Percentiles rank a stretch among this genome's conserved stretches.
These are phyloP conservation scores for Postia placenta DNA, from an alignment of 768 basidiomycete species.

Conservation along the genomic window DNA sequence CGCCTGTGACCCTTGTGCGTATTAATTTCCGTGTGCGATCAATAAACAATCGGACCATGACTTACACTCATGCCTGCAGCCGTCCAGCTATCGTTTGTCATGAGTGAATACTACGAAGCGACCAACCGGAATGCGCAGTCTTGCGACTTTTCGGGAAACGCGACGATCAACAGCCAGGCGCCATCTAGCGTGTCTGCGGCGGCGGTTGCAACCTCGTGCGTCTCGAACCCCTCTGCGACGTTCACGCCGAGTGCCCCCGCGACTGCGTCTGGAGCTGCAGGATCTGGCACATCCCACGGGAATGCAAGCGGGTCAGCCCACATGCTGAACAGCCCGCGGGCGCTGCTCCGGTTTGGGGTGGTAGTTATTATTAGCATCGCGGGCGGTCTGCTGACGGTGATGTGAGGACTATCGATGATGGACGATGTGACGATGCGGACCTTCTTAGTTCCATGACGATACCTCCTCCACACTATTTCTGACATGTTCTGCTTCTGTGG, in stretches of 20 bases:
- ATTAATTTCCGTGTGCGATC: neutral
- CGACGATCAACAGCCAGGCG: constrained; percentile 52
- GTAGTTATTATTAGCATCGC: constrained; percentile 15
- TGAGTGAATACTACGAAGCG: constrained; percentile 71
- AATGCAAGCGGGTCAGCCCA: constrained; percentile 2
- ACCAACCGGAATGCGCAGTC: constrained; percentile 51
- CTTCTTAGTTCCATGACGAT: no score
- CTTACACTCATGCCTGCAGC: constrained; percentile 31
- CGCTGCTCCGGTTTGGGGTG: constrained; percentile 13
- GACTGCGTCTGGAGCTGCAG: constrained; percentile 5
- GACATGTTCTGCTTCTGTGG: no score
- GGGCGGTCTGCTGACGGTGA: constrained; percentile 17
- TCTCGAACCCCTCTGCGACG: constrained; percentile 56
- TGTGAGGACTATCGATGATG: no score
- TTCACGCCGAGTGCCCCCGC: constrained; percentile 53
- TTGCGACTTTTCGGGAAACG: constrained; percentile 84
- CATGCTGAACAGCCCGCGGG: constrained; percentile 5
- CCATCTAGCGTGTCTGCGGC: constrained; percentile 44
- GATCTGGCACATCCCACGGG: constrained; percentile 6
- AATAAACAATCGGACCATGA: neutral
- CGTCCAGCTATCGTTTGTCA: constrained; percentile 75
- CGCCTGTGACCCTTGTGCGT: constrained; percentile 71
- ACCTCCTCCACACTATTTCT: no score
- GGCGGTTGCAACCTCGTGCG: constrained; percentile 59
- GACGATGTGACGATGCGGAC: no score